Conservation (phyloP, 352 stramenopile species). For the Phytophthora ramorum region DNA sequence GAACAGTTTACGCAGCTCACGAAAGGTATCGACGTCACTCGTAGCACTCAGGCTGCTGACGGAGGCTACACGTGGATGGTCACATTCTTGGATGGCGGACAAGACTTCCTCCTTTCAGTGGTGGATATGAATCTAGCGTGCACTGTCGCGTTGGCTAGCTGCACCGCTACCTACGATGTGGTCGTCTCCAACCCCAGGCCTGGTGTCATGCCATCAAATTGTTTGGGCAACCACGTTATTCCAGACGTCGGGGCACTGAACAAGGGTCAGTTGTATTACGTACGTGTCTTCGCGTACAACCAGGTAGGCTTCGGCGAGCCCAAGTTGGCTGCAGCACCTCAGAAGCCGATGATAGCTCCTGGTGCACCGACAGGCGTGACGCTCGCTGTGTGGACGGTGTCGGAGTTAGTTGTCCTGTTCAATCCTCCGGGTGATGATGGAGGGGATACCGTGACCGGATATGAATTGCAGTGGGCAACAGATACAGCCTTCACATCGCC, state of each 20-base stretch:
- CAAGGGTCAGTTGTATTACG: conserved; percentile 94
- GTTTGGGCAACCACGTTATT: conserved; percentile 84
- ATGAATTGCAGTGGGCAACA: conserved; percentile 93
- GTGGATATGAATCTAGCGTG: conserved; percentile 29
- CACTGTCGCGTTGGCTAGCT: conserved; percentile 24
- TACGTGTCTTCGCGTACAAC: conserved; percentile 96
- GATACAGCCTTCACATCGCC: conserved; percentile 71
- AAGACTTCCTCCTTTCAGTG: conserved; percentile 76
- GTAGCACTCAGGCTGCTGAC: conserved; percentile 49
- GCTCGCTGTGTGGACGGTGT: conserved; percentile 74
- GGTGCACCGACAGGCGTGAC: conserved; percentile 76
- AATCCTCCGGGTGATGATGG: conserved; percentile 85
- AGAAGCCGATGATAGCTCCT: conserved; percentile 86
- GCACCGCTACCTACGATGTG: conserved; percentile 48
- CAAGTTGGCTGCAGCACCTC: conserved; percentile 47
- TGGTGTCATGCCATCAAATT: conserved; percentile 78
- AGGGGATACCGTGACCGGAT: conserved; percentile 89
- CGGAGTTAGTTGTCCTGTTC: conserved; percentile 92
- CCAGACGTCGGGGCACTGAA: conserved; percentile 72
- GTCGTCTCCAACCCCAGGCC: conserved; percentile 64
- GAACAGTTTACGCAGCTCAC: conserved; percentile 48
- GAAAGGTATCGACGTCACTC: conserved; percentile 78
- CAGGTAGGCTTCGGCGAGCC: conserved; percentile 91
- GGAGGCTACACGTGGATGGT: conserved; percentile 89
- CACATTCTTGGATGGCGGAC: conserved; percentile 89